Conservation (phyloP, 192 early-diverging fungal species). For the Chytriomyces sp. region DNA sequence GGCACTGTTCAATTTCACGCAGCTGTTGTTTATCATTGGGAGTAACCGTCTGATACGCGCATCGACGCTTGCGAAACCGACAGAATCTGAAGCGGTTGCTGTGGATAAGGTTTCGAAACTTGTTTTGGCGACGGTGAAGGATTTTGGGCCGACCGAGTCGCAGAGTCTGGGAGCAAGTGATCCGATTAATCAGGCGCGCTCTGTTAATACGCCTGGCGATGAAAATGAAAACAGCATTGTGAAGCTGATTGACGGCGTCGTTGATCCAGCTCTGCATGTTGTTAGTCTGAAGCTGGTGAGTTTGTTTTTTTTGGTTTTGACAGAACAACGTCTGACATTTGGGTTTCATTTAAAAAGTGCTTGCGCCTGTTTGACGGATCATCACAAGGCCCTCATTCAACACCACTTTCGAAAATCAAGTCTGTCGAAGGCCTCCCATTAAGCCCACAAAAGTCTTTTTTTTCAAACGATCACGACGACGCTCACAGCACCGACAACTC, state of each 20-base stretch:
- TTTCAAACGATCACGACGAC: background rate
- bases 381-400: background rate
- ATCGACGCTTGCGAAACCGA: background rate
- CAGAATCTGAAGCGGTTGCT: background rate
- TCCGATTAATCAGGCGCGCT: background rate
- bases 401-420: background rate
- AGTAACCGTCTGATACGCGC: background rate
- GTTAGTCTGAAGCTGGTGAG: background rate
- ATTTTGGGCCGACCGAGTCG: background rate
- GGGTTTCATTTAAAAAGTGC: background rate
- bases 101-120: slow-evolving; percentile 10
- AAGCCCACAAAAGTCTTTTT: background rate
- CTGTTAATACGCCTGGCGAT: background rate
- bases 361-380: slow-evolving; percentile 11
- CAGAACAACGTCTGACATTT: background rate
- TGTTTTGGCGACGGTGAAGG: background rate
- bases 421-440: background rate
- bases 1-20: slow-evolving; percentile 15
- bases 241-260: background rate
- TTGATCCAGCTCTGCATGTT: background rate
- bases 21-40: slow-evolving; percentile 14
- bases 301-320: background rate
- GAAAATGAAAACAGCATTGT: background rate
- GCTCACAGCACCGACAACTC: background rate
- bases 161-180: background rate